Percentiles rank a stretch among this genome's conserved stretches.
Conservation (phyloP, 345 rosid species). For the Turnera subulata region DNA sequence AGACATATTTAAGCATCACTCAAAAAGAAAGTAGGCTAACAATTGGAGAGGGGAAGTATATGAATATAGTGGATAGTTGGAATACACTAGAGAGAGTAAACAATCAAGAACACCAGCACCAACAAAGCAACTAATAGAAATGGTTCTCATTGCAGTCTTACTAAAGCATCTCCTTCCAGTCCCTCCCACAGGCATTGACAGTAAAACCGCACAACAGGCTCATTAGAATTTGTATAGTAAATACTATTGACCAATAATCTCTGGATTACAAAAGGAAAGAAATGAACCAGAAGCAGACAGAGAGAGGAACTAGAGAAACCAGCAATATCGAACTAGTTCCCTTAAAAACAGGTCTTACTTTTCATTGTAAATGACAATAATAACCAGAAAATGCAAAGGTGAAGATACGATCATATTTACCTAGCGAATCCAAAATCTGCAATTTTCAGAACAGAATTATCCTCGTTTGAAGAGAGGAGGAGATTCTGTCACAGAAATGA, state of each 20-base stretch:
- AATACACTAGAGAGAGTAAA: no score
- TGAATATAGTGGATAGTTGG: background rate
- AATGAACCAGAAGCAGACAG: no score
- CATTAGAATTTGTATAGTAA: no score
- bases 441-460: conserved; percentile 70
- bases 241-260: no score
- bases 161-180: no score
- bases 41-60: background rate
- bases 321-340: background rate
- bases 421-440: conserved; percentile 99
- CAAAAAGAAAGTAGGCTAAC: background rate
- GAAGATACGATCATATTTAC: conserved; percentile 34
- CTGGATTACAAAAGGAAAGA: no score
- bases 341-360: background rate
- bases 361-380: background rate
- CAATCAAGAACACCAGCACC: no score
- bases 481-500: conserved; percentile 73
- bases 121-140: no score
- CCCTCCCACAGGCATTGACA: no score
- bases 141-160: no score
- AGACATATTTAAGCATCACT: no score
- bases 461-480: conserved; percentile 67
- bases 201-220: no score
- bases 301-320: background rate
- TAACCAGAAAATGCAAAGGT: background rate